phyloP scores from a whole-genome alignment of 345 rosid genomes.

The Cardamine resedifolia region DNA sequence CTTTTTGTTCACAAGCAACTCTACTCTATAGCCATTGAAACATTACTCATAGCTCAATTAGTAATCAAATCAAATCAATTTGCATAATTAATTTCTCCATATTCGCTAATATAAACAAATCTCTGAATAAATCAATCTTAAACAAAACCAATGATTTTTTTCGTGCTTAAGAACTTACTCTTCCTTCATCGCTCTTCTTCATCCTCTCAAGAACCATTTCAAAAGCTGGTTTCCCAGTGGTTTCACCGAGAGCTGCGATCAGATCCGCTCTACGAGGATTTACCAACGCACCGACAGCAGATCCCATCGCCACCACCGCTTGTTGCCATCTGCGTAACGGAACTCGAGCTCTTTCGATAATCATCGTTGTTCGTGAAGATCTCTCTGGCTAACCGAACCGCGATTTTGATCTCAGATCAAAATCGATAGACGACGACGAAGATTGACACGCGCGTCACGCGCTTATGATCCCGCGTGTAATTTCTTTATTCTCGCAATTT shows the following conservation, averaged over 20 bases:
- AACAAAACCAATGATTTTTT: neutral
- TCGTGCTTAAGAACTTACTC: slow-evolving; percentile 42
- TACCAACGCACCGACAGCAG: slow-evolving; percentile 68
- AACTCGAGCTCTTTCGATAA: slow-evolving; percentile 46
- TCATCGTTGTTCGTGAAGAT: slow-evolving; percentile 14
- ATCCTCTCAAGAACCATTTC: slow-evolving; percentile 67
- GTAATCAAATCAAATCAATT: neutral
- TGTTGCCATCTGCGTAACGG: slow-evolving; percentile 65
- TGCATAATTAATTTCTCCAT: neutral
- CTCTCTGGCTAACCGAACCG: neutral
- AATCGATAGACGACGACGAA: neutral
- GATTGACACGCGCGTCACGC: slow-evolving; percentile 4
- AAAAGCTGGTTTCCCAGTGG: slow-evolving; percentile 71
- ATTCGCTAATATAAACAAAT: neutral
- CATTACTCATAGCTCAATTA: neutral
- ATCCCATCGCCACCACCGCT: slow-evolving; percentile 68
- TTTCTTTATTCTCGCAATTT: neutral
- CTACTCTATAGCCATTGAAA: neutral
- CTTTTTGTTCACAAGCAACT: neutral
- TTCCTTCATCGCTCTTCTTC: slow-evolving; percentile 64
- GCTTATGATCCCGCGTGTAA: slow-evolving; percentile 4
- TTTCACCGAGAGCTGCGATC: slow-evolving; percentile 74
- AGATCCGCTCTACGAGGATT: slow-evolving; percentile 74
- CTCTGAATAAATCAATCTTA: neutral
- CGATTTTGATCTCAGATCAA: neutral